phyloP scores from a whole-genome alignment of 768 basidiomycete genomes.

The Suillus clintonianus region DNA sequence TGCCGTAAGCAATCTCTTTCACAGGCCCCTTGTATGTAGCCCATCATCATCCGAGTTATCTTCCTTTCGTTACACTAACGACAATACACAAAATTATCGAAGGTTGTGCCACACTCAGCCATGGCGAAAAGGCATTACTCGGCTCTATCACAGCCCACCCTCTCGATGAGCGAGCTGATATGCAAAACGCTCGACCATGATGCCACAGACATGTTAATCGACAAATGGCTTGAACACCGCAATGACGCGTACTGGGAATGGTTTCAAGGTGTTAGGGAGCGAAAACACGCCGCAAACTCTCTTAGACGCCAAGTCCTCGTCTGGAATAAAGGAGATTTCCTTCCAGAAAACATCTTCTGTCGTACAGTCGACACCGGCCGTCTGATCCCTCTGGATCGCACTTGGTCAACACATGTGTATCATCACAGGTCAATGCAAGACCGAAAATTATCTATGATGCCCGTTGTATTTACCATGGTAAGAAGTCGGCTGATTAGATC shows the following conservation, averaged over 20 bases:
- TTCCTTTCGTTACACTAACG: neutral
- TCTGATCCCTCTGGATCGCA: slow-evolving; percentile 77
- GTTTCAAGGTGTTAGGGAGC: slow-evolving; percentile 70
- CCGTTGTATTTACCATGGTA: slow-evolving; percentile 81
- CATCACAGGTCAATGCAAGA: slow-evolving; percentile 78
- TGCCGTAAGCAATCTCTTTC: neutral
- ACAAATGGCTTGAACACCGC: slow-evolving; percentile 81
- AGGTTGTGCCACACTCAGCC: neutral
- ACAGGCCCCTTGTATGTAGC: neutral
- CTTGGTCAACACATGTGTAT: slow-evolving; percentile 81
- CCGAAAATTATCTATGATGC: slow-evolving; percentile 74
- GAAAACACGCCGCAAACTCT: slow-evolving; percentile 56
- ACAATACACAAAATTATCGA: slow-evolving; percentile 12
- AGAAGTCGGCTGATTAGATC: slow-evolving; percentile 14
- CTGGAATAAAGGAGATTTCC: slow-evolving; percentile 71
- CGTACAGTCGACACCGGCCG: slow-evolving; percentile 78
- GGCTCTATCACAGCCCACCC: slow-evolving; percentile 61
- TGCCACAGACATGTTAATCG: slow-evolving; percentile 75
- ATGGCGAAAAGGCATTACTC: slow-evolving; percentile 52
- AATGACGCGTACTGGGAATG: slow-evolving; percentile 77
- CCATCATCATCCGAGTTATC: neutral
- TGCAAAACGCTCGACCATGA: slow-evolving; percentile 78
- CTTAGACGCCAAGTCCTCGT: slow-evolving; percentile 51
- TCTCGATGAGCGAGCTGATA: slow-evolving; percentile 77
- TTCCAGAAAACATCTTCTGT: slow-evolving; percentile 79